Percentiles rank a stretch among this genome's conserved stretches.
These are phyloP conservation scores for Chloranthus sessilifolius DNA, from an alignment of 164 flowering plant genomes.

Conservation along the genomic window DNA sequence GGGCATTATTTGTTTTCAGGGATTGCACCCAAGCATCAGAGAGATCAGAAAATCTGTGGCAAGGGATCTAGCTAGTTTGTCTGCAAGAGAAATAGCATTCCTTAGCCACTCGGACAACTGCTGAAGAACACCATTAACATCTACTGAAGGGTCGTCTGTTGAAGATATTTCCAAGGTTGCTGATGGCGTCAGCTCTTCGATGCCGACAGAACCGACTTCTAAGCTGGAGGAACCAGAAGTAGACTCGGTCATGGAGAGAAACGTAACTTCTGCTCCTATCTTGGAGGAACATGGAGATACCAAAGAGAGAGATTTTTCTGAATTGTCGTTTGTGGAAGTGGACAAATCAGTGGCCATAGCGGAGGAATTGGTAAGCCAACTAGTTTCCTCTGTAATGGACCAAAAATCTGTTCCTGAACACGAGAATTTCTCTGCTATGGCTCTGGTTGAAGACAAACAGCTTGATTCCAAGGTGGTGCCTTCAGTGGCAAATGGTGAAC, in stretches of 20 bases:
- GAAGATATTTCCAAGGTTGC: neutral
- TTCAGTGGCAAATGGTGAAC: neutral
- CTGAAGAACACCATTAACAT: neutral
- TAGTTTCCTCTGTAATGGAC: too few relatives aligned
- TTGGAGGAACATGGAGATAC: neutral
- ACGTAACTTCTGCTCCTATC: neutral
- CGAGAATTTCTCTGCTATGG: neutral
- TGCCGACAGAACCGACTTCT: neutral
- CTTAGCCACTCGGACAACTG: constrained; percentile 7
- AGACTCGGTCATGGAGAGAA: neutral
- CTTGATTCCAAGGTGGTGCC: neutral
- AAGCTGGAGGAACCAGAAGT: neutral
- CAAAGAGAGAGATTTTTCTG: too few relatives aligned
- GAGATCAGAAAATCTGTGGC: constrained; percentile 65
- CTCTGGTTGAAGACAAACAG: neutral
- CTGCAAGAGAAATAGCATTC: constrained; percentile 66
- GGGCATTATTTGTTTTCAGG: constrained; percentile 29
- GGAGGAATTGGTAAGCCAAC: too few relatives aligned
- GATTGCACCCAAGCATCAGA: constrained; percentile 49
- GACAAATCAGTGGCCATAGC: too few relatives aligned
- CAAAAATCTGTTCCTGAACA: neutral
- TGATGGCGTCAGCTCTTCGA: neutral
- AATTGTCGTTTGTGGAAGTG: too few relatives aligned
- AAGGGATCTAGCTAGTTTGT: constrained; percentile 46
- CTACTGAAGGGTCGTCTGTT: neutral